phyloP scores from a whole-genome alignment of 495 filamentous ascomycete genomes.

The Aspergillus ellipticus region DNA sequence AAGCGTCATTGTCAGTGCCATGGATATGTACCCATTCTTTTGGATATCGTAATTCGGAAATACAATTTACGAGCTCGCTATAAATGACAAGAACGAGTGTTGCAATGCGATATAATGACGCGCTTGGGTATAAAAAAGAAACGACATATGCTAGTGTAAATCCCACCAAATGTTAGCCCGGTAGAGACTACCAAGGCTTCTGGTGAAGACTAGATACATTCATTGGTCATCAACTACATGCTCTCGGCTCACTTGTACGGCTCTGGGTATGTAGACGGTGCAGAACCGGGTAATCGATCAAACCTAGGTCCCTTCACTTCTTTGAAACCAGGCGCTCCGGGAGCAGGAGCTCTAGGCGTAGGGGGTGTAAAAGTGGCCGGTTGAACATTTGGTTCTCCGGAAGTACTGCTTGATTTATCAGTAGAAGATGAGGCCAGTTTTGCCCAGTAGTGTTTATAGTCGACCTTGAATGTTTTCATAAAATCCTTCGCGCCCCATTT shows the following conservation, averaged over 20 bases:
- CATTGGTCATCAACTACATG: slow-evolving; percentile 7
- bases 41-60: too few species aligned
- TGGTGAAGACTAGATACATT: not conserved
- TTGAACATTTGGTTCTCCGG: not conserved
- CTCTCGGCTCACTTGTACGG: slow-evolving; percentile 5
- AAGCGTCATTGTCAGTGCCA: not conserved
- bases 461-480: slow-evolving; percentile 14
- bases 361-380: slow-evolving; percentile 7
- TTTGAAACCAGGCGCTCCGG: not conserved
- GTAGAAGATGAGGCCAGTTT: not conserved
- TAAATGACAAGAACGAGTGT: too few species aligned
- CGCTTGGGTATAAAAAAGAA: too few species aligned
- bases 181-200: not conserved
- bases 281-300: not conserved
- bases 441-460: slow-evolving; percentile 14
- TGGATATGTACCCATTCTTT: not conserved
- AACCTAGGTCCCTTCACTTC: not conserved
- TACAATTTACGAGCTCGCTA: too few species aligned
- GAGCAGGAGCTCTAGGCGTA: not conserved
- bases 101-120: too few species aligned
- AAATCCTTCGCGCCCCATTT: slow-evolving; percentile 13
- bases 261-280: slow-evolving; percentile 6
- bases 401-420: not conserved
- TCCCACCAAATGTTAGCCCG: too few species aligned
- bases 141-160: too few species aligned